Percentiles rank a stretch among this genome's conserved stretches.
Conservation (phyloP, 192 early-diverging fungal genomes). For the Diversispora eburnea region DNA sequence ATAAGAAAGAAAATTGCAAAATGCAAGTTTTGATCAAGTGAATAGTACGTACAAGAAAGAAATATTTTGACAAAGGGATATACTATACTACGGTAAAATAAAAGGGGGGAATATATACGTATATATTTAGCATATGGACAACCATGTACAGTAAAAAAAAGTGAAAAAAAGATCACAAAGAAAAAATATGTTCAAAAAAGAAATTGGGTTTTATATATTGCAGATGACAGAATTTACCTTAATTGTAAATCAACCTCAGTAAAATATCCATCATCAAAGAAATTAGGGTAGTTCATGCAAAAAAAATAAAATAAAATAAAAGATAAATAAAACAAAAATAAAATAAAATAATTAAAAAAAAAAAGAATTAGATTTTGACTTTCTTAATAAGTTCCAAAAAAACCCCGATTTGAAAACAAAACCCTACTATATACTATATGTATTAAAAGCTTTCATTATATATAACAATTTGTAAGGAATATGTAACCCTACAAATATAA, state of each 20-base stretch:
- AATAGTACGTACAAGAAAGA: constrained; percentile 17
- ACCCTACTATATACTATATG: not conserved
- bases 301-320: not conserved
- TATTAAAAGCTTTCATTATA: not conserved
- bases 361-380: too few species aligned
- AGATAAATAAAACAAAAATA: too few species aligned
- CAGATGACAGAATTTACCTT: not conserved
- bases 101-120: constrained; percentile 5
- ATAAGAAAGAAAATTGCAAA: not conserved
- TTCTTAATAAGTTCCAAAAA: not conserved
- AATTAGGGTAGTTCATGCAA: constrained; percentile 1
- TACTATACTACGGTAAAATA: not conserved
- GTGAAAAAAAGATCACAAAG: constrained; percentile 4
- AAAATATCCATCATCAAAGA: not conserved
- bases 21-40: not conserved
- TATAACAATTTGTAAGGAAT: constrained; percentile 6
- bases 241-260: not conserved
- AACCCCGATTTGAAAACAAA: not conserved
- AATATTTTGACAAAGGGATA: not conserved
- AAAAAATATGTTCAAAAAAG: constrained; percentile 22
- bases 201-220: constrained; percentile 7
- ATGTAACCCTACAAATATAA: constrained; percentile 5
- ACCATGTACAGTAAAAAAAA: constrained; percentile 15
- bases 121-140: constrained; percentile 1
- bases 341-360: too few species aligned